Evolutionary conservation across 1,284 basidiomycete species (phyloP), one percentile per base, ranked within the genome.

Genomic region (Pterulicium gracile): DNA sequence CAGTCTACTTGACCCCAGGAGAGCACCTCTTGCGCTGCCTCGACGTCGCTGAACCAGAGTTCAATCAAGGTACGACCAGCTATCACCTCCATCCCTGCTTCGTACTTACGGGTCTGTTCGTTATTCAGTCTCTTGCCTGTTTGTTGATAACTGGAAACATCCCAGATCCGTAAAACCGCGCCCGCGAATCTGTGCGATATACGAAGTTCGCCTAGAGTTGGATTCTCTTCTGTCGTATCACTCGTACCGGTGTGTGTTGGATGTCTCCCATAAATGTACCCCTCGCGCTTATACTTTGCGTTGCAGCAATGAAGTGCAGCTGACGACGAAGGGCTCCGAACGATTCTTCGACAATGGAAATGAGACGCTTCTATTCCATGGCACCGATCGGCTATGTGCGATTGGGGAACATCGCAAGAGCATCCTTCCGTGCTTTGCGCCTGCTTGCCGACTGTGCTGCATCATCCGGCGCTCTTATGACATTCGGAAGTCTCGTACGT

Each of bases 321-420:
- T n/a, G n/a, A n/a, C n/a, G n/a, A n/a, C n/a, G n/a, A n/a, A n/a
- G n/a, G n/a, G n/a, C n/a, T n/a, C n/a, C n/a, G n/a, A n/a, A n/a
- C n/a, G n/a, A n/a, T n/a, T n/a, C n/a, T n/a, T n/a, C n/a, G n/a
- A n/a, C 55, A 50, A 61, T 52, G 66, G 61, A 18, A 73, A 73
- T 48, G 76, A 80, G 56, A 68, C 69, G 46, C 58, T 79, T 7
- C 65, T 79, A 39, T 80, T 80, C 55, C 79, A 81, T 56, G 79
- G 77, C 22, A 81, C 77, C 14, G 72, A 66, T 42, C 68, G 77
- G 42, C 63, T 60, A 7, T 80, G 77, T 53, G 55, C 65, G 3
- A 49, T 80, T n/a, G 78, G 67, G 18, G 77, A 80, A 48, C 67
- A 68, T 15, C 55, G 52, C 2, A 60, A 56, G 20, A 64, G 68